phyloP scores from a whole-genome alignment of 108 stramenopile species.

The Cyclotella choctawhatcheeana region DNA sequence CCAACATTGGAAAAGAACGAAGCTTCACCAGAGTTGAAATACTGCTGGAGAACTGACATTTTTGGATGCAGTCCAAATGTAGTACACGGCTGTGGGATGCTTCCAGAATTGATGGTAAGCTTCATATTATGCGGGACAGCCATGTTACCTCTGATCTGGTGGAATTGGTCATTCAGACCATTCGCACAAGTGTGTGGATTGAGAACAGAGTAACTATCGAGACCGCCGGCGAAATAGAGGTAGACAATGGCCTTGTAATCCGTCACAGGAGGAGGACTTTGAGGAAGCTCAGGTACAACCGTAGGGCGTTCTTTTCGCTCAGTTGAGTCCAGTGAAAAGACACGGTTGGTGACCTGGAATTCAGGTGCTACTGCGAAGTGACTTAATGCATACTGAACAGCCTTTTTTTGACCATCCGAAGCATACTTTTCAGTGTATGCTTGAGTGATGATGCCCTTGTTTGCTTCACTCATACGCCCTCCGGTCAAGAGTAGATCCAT shows the following conservation, averaged over 20 bases:
- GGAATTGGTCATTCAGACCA: slow-evolving; percentile 37
- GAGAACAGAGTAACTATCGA: slow-evolving; percentile 37
- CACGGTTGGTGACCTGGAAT: slow-evolving; percentile 49
- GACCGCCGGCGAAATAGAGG: slow-evolving; percentile 43
- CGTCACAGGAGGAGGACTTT: slow-evolving; percentile 18
- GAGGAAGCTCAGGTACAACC: slow-evolving; percentile 15
- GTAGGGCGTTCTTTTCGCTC: not conserved
- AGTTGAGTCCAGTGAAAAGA: slow-evolving; percentile 1
- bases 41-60: slow-evolving; percentile 21
- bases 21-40: slow-evolving; percentile 50
- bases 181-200: slow-evolving; percentile 30
- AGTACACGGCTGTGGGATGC: slow-evolving; percentile 36
- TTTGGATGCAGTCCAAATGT: slow-evolving; percentile 51
- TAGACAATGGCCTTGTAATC: slow-evolving; percentile 58
- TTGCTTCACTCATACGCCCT: slow-evolving; percentile 19
- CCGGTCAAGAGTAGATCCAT: slow-evolving; percentile 52
- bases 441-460: slow-evolving; percentile 30
- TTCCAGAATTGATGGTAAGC: slow-evolving; percentile 19
- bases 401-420: too few relatives aligned
- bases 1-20: slow-evolving; percentile 53
- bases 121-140: slow-evolving; percentile 19
- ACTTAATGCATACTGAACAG: slow-evolving; percentile 13
- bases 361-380: slow-evolving; percentile 34
- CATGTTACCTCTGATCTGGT: slow-evolving; percentile 27
- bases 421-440: too few relatives aligned